A percentile compares a stretch with the other conserved stretches of the same genome.
Evolutionary conservation across 1,284 basidiomycete species (phyloP).

Genomic region (Sporisorium iseilematis-ciliati): DNA sequence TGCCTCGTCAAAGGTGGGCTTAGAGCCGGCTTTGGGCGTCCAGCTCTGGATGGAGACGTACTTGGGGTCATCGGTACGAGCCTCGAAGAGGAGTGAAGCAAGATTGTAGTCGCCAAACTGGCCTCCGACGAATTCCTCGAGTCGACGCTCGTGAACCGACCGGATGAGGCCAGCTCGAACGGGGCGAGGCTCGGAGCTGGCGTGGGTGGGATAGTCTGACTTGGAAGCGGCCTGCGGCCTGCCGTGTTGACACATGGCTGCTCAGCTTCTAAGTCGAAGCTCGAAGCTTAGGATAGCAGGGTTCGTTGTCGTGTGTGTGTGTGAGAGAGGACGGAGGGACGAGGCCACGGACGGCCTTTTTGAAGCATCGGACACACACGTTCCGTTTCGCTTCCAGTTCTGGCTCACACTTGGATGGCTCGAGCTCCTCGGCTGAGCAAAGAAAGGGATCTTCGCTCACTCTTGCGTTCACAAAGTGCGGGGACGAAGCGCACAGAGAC

Average conservation of each 20-base stretch:
- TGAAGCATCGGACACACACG: neutral
- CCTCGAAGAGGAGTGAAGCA: constrained; percentile 62
- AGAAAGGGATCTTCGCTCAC: constrained; percentile 9
- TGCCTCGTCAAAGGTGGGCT: constrained; percentile 63
- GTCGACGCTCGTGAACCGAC: constrained; percentile 56
- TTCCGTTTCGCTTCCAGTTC: neutral
- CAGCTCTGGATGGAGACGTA: constrained; percentile 56
- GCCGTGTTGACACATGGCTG: constrained; percentile 47
- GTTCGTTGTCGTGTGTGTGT: neutral
- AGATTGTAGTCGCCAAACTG: constrained; percentile 61
- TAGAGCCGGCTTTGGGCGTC: constrained; percentile 54
- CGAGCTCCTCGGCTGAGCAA: neutral
- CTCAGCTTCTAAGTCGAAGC: neutral
- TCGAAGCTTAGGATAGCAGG: neutral
- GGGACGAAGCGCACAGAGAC: constrained; percentile 17
- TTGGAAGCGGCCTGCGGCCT: constrained; percentile 33
- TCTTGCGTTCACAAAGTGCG: constrained; percentile 13
- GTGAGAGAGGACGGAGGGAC: neutral
- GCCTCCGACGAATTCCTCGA: constrained; percentile 60
- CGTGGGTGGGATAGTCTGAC: constrained; percentile 40
- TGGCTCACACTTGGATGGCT: neutral
- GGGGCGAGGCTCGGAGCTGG: constrained; percentile 45
- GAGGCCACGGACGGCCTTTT: neutral
- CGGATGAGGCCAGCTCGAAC: constrained; percentile 55
- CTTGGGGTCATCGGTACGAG: constrained; percentile 46